phyloP scores from a whole-genome alignment of 2,329 filamentous ascomycete genomes.

The Phialophora tarda region DNA sequence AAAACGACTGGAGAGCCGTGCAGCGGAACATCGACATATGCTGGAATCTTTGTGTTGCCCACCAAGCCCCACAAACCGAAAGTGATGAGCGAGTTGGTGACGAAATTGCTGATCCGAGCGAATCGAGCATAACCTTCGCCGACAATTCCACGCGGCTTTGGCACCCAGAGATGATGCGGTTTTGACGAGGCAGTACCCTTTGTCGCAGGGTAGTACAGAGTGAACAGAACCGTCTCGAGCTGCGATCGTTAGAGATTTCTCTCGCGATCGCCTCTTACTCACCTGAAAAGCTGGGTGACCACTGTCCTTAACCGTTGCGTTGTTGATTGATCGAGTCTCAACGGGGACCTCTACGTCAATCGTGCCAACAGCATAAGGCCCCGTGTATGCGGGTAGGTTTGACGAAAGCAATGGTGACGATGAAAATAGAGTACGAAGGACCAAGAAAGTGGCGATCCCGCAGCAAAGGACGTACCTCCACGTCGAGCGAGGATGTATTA shows the following conservation, averaged over 20 bases:
- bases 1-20: constrained; percentile 22
- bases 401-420: constrained; percentile 35
- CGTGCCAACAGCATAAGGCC: constrained; percentile 37
- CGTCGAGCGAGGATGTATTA: constrained; percentile 29
- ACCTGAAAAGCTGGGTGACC: constrained; percentile 36
- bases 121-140: constrained; percentile 38
- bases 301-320: constrained; percentile 34
- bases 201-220: constrained; percentile 38
- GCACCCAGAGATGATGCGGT: constrained; percentile 39
- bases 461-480: constrained; percentile 36
- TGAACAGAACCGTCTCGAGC: constrained; percentile 40
- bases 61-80: constrained; percentile 35
- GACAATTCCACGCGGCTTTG: constrained; percentile 34
- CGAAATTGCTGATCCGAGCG: constrained; percentile 38
- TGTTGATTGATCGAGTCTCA: constrained; percentile 32
- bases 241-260: constrained; percentile 7
- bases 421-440: constrained; percentile 33
- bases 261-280: constrained; percentile 1
- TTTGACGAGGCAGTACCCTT: constrained; percentile 29
- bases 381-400: constrained; percentile 37
- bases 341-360: constrained; percentile 38
- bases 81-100: constrained; percentile 37
- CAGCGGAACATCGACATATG: constrained; percentile 39
- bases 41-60: constrained; percentile 38
- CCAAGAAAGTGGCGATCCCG: constrained; percentile 28